These are phyloP conservation scores for Fraxinus greggii DNA, from an alignment of 305 asterid genomes.

Conservation along the genomic window DNA sequence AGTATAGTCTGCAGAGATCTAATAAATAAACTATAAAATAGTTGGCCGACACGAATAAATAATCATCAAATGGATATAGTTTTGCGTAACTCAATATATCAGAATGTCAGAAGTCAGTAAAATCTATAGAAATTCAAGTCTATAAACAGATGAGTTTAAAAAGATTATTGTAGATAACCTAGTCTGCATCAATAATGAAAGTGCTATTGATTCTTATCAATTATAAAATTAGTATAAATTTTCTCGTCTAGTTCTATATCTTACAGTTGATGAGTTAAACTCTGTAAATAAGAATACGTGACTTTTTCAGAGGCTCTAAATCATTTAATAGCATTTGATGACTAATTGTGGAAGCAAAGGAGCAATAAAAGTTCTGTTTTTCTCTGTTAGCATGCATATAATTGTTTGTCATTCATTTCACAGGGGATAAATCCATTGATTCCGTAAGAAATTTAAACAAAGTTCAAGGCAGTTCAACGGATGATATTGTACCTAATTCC, in stretches of 20 bases:
- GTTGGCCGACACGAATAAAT: background rate
- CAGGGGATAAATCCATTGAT: slow-evolving; percentile 45
- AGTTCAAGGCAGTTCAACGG: slow-evolving; percentile 28
- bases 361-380: background rate
- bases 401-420: slow-evolving; percentile 22
- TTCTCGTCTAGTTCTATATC: background rate
- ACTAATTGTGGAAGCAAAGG: background rate
- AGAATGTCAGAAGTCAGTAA: background rate
- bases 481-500: slow-evolving; percentile 23
- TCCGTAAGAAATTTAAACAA: slow-evolving; percentile 26
- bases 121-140: background rate
- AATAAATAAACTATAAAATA: background rate
- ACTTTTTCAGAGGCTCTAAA: background rate
- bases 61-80: background rate
- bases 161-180: background rate
- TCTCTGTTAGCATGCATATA: background rate
- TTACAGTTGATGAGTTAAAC: background rate
- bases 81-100: background rate
- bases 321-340: background rate
- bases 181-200: background rate
- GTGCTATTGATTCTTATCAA: background rate
- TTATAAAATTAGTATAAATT: background rate
- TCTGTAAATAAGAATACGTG: background rate
- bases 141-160: background rate
- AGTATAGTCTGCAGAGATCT: background rate